Evolutionary conservation across 2,329 filamentous ascomycete genomes (phyloP), one percentile per base, ranked within the genome.

Genomic region (Hymenoscyphus salicellus): DNA sequence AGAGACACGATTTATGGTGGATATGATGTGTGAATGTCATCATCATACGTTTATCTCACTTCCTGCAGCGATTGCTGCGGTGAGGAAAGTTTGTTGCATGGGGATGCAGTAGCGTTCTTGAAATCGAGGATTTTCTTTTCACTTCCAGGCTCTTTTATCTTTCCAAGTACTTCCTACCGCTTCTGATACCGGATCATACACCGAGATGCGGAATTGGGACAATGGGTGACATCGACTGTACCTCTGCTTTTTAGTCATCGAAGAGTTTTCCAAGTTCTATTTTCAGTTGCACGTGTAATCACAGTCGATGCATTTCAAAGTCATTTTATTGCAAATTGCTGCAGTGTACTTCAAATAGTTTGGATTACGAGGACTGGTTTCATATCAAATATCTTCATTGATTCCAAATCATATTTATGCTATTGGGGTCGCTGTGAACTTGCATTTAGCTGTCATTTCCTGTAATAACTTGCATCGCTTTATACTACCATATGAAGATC

Each of bases 221-320:
- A 30, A 26, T 14, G 46, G 46, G 20, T 52, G 20, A 52, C 46
- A 52, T 52, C 20, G 8, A 26, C 7, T 52, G 20, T 20, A 52
- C 23, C n/a, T 52, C 20, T 52, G 20, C 46, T 26, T 52, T 52
- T 52, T 52, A 52, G 46, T 52, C 46, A 52, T 52, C 46, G 43
- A 52, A 26, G 8, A 26, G 14, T 16, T 52, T 26, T 23, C 4
- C 2, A 52, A 52, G 20, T 14, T 52, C 46, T 26, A 52, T 52
- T 52, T 52, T 52, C 46, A 52, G 46, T 14, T 52, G 11, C 11
- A 49, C 46, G 46, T 26, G 46, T 52, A 52, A 52, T 26, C 46
- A 52, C 46, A 49, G 4, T 49, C 17, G 10, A 16, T 52, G 46
- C 46, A 52, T 23, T 52, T 26, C 7, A 16, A 26, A 17, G 36